Evolutionary conservation across 805 yeast species (phyloP).

Genomic region (Candida wancherniae): DNA sequence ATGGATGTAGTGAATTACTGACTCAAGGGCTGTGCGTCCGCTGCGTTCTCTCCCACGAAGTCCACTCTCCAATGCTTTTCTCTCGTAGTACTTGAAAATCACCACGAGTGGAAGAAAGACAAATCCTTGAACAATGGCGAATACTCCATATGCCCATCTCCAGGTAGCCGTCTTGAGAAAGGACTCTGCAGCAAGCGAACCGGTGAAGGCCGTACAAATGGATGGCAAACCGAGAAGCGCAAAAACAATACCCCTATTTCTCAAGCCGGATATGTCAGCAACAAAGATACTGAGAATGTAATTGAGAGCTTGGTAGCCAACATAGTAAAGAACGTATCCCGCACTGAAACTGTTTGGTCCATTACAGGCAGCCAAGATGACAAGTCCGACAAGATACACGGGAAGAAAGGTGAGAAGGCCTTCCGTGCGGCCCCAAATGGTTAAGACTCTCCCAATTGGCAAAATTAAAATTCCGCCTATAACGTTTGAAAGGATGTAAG

Average conservation of each 20-base stretch:
- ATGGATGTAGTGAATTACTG: slow-evolving; percentile 2
- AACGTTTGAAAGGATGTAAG: slow-evolving; percentile 23
- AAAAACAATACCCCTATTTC: slow-evolving; percentile 2
- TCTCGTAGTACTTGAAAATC: slow-evolving; percentile 3
- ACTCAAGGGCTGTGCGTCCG: slow-evolving; percentile 1
- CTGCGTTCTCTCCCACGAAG: background rate
- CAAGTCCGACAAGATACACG: slow-evolving; percentile 21
- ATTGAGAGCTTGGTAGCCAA: slow-evolving; percentile 24
- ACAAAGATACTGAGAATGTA: slow-evolving; percentile 22
- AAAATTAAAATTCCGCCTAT: slow-evolving; percentile 28
- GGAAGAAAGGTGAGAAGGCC: slow-evolving; percentile 20
- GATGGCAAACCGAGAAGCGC: slow-evolving; percentile 2
- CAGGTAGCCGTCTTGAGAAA: slow-evolving; percentile 33
- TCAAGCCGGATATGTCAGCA: slow-evolving; percentile 17
- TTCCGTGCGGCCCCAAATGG: slow-evolving; percentile 27
- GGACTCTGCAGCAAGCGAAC: slow-evolving; percentile 8
- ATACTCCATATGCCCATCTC: slow-evolving; percentile 32
- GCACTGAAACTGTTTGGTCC: slow-evolving; percentile 24
- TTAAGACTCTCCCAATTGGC: slow-evolving; percentile 23
- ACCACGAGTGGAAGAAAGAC: slow-evolving; percentile 1
- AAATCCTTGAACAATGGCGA: slow-evolving; percentile 1
- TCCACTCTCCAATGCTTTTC: slow-evolving; percentile 1
- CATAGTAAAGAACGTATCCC: slow-evolving; percentile 25
- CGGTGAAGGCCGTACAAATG: slow-evolving; percentile 5
- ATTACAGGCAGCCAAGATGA: slow-evolving; percentile 22